Evolutionary conservation across 1,139 yeast species (phyloP), one percentile per base, ranked within the genome.

Genomic region (Protomyces inundatus): DNA sequence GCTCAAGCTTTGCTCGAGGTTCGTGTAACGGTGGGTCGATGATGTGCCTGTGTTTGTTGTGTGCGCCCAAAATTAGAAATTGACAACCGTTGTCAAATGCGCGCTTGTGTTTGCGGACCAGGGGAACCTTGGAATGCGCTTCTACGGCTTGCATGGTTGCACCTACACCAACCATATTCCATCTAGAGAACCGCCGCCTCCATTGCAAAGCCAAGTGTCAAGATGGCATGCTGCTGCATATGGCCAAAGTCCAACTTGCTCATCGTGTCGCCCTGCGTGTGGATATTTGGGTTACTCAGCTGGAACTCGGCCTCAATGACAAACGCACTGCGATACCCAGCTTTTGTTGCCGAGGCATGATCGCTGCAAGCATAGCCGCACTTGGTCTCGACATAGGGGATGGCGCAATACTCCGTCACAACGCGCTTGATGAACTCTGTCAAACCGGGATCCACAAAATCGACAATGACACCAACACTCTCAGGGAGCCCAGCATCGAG

Each of bases 291-390:
- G 74, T 84, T 85, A 5, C 84, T 79, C 68, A 80, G 79, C 65
- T 82, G 79, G 74, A 89, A 81, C 67, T 82, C 86, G 61, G 89
- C 81, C 75, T 91, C 98, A 68, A 88, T 83, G 64, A 89, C 86
- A 74, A 90, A 88, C 48, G 90, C 82, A 23, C 90, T 82, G 9
- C 97, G 97, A 74, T 81, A 89, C 1, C 97, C 97, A 69, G 83
- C 83, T 73, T 87, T 86, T 61, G 84, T 75, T 1, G 97, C 96
- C 61, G 95, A 85, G 3, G 95, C 88, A 74, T 90, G 97, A 75
- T 91, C 98, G 35, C 95, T 87, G 75, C 98, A 90, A 0, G 96
- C 95, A 71, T 90, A 90, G 0, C 97, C 97, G 76, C 98, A 91
- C 64, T 77, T 70, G 7, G 95, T 87, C 71, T 87, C 95, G 53